A percentile compares a stretch with the other conserved stretches of the same genome.
Evolutionary conservation across 768 basidiomycete genomes (phyloP).

Genomic region (Leccinum pellstonianum): DNA sequence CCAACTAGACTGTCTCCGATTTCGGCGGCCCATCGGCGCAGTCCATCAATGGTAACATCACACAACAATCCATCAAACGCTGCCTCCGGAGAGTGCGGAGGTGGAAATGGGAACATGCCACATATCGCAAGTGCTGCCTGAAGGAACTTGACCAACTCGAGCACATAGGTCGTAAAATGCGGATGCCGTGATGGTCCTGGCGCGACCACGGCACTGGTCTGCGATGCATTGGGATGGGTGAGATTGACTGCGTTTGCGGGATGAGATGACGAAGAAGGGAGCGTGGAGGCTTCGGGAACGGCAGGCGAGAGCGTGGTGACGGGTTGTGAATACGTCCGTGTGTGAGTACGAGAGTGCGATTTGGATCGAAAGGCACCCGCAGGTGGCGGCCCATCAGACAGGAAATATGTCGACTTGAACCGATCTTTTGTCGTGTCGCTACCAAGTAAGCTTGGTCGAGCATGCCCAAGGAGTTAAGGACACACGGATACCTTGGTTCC

Average conservation of each 20-base stretch:
- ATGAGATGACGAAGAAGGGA: slow-evolving; percentile 22
- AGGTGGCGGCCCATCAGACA: slow-evolving; percentile 41
- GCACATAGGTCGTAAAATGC: slow-evolving; percentile 62
- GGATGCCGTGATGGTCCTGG: slow-evolving; percentile 27
- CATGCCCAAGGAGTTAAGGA: slow-evolving; percentile 7
- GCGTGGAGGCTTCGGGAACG: slow-evolving; percentile 25
- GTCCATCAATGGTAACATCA: slow-evolving; percentile 70
- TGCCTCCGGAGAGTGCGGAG: slow-evolving; percentile 9
- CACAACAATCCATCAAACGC: slow-evolving; percentile 70
- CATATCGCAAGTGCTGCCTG: slow-evolving; percentile 72
- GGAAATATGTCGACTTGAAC: slow-evolving; percentile 68
- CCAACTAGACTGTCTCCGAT: slow-evolving; percentile 62
- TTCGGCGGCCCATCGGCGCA: slow-evolving; percentile 63
- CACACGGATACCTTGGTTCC: slow-evolving; percentile 53
- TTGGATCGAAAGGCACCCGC: slow-evolving; percentile 27
- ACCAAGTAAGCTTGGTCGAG: slow-evolving; percentile 10
- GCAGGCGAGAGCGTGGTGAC: slow-evolving; percentile 23
- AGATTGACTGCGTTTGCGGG: slow-evolving; percentile 15
- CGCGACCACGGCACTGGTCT: slow-evolving; percentile 8
- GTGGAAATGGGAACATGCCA: slow-evolving; percentile 52
- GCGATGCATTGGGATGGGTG: slow-evolving; percentile 17
- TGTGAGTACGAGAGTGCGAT: slow-evolving; percentile 30
- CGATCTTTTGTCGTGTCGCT: slow-evolving; percentile 81
- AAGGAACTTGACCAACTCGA: slow-evolving; percentile 73
- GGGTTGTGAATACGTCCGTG: slow-evolving; percentile 31